Percentiles rank a stretch among this genome's conserved stretches.
Evolutionary conservation across 2,329 filamentous ascomycete genomes (phyloP).

Genomic region (Nannizzia gypsea): DNA sequence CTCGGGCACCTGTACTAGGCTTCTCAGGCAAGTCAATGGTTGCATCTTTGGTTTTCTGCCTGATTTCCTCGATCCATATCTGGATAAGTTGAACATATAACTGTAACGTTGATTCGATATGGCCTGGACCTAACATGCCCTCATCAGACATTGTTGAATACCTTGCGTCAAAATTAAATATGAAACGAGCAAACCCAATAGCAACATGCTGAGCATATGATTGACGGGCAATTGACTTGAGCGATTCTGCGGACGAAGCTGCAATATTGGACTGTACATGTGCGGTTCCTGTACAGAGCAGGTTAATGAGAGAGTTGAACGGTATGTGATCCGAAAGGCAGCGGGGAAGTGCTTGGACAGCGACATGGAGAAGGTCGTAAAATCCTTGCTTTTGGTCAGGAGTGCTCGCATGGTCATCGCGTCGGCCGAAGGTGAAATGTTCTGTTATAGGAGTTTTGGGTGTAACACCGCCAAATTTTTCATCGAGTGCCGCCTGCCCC

Average conservation of each 20-base stretch:
- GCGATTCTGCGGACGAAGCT: conserved; percentile 75
- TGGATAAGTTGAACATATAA: conserved; percentile 87
- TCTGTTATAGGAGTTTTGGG: conserved; percentile 93
- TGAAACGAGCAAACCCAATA: conserved; percentile 91
- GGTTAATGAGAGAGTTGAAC: conserved; percentile 84
- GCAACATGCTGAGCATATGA: conserved; percentile 90
- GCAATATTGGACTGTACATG: conserved; percentile 91
- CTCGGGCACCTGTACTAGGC: conserved; percentile 54
- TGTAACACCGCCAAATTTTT: conserved; percentile 77
- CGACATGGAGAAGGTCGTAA: conserved; percentile 89
- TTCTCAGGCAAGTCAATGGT: conserved; percentile 54
- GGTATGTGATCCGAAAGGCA: conserved; percentile 84
- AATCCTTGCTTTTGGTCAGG: conserved; percentile 85
- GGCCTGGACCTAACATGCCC: conserved; percentile 82
- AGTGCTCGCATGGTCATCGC: conserved; percentile 62
- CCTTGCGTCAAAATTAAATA: conserved; percentile 95
- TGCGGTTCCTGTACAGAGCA: conserved; percentile 90
- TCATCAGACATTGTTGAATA: conserved; percentile 98
- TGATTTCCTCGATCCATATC: conserved; percentile 97
- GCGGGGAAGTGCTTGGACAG: conserved; percentile 87
- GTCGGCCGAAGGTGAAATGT: conserved; percentile 78
- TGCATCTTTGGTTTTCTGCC: conserved; percentile 67
- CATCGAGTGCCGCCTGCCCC: conserved; percentile 85
- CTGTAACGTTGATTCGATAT: conserved; percentile 87
- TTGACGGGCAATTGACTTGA: conserved; percentile 91